Percentiles rank a stretch among this genome's conserved stretches.
Evolutionary conservation across 169 alveolate genomes (phyloP).

Genomic region (Plasmodium billcollinsi): DNA sequence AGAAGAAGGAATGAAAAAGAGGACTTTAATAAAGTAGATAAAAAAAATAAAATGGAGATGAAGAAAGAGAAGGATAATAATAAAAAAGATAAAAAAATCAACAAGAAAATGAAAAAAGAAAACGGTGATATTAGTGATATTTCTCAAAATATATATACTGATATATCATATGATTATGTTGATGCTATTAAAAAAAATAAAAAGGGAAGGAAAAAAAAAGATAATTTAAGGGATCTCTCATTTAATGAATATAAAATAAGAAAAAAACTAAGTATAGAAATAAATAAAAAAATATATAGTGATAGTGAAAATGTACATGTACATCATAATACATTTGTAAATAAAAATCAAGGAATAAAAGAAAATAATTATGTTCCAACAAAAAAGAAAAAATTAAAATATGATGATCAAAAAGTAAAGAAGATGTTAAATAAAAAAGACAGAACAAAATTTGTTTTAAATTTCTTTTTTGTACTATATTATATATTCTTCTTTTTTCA

Average conservation of each 20-base stretch:
- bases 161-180: background rate
- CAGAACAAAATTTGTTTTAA: constrained; percentile 44
- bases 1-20: constrained; percentile 69
- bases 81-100: constrained; percentile 3
- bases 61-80: constrained; percentile 35
- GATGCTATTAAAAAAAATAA: background rate
- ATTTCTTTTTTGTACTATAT: constrained; percentile 56
- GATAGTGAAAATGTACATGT: constrained; percentile 49
- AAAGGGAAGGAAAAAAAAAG: background rate
- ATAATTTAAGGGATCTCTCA: constrained; percentile 19
- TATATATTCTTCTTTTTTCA: constrained; percentile 74
- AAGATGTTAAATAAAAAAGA: constrained; percentile 52
- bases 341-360: constrained; percentile 14
- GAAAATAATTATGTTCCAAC: constrained; percentile 26
- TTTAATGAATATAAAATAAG: constrained; percentile 67
- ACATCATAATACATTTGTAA: constrained; percentile 26
- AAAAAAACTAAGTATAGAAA: constrained; percentile 70
- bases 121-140: background rate
- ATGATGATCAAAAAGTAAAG: constrained; percentile 66
- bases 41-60: constrained; percentile 18
- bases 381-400: constrained; percentile 67
- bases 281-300: constrained; percentile 64
- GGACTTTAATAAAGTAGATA: constrained; percentile 23
- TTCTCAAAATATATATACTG: background rate
- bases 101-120: background rate